Evolutionary conservation across 1,284 basidiomycete genomes (phyloP).

Genomic region (Erythrobasidium hasegawianum): DNA sequence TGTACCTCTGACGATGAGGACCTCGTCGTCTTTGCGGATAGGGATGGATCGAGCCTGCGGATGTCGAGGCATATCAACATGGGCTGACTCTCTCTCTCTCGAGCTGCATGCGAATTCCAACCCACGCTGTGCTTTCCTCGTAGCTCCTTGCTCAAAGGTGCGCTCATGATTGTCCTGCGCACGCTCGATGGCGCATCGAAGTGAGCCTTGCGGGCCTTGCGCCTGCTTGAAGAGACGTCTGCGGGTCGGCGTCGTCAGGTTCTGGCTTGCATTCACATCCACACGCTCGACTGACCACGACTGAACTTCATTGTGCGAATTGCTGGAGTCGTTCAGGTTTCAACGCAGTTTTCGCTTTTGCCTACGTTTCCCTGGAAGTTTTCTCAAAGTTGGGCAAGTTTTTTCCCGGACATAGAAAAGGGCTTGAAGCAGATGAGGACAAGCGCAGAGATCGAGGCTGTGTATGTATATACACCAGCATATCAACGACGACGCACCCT

Average conservation of each 20-base stretch:
- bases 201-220: constrained; percentile 96
- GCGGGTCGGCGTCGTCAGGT: not conserved
- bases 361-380: too few species aligned
- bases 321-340: too few species aligned
- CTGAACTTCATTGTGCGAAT: too few species aligned
- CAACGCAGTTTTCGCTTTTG: too few species aligned
- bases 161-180: constrained; percentile 97
- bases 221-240: constrained; percentile 83
- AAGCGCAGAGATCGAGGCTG: too few species aligned
- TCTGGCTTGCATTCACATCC: not conserved
- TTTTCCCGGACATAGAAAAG: too few species aligned
- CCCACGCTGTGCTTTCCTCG: constrained; percentile 85
- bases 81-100: not conserved
- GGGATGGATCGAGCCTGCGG: constrained; percentile 81
- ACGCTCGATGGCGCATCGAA: constrained; percentile 86
- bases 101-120: constrained; percentile 38
- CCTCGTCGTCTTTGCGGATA: constrained; percentile 65
- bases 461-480: too few species aligned
- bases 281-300: constrained; percentile 1
- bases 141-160: constrained; percentile 91
- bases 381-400: too few species aligned
- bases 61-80: constrained; percentile 7
- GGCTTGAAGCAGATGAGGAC: too few species aligned
- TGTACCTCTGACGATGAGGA: constrained; percentile 90
- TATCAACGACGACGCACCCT: too few species aligned